Evolutionary conservation across 2,329 filamentous ascomycete species (phyloP), one percentile per base, ranked within the genome.

Genomic region (Penicillium fuscoglaucum): DNA sequence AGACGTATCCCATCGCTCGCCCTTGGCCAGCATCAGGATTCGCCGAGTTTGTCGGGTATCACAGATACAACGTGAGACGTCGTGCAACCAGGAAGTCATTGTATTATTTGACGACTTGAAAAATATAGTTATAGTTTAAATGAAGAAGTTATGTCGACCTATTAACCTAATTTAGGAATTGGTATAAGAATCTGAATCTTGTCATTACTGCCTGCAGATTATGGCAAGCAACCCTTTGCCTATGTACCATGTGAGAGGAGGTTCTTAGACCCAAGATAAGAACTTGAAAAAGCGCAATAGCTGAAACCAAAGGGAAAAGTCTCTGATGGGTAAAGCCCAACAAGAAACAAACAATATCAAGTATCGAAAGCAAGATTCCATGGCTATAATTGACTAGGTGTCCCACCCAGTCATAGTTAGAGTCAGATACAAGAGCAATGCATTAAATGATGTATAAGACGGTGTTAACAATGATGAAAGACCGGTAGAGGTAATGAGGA

Each of bases 361-460:
- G 9, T 33, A 28, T 44, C 15, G 10, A 19, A 17, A 43, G 21
- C 39, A 44, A 33, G 1, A 15, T 33, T 15, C 24, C 12, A 45
- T 6, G 26, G 19, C 21, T 29, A 31, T 28, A 17, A 6, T n/a
- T 39, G 29, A 52, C 21, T 8, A 51, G 28, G 10, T 33, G 10
- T 10, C 26, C 6, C 28, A 35, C 3, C 28, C 2, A 26, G 31
- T 29, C 15, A 37, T 8, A 17, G 15, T 29, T 35, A 35, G 29
- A 28, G 19, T 54, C 21, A 40, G n/a, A 48, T 39, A 44, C 49
- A 52, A 49, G 28, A 57, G 47, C 52, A 61, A 63, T 56, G 62
- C 59, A 66, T 66, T 65, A 63, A 67, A 67, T 65, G 59, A 61
- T 58, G 55, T 65, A 61, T 62, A 54, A 33, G 13, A 53, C 43